Evolutionary conservation across 2,329 filamentous ascomycete species (phyloP), one percentile per base, ranked within the genome.

Genomic region (Elsinoe australis): DNA sequence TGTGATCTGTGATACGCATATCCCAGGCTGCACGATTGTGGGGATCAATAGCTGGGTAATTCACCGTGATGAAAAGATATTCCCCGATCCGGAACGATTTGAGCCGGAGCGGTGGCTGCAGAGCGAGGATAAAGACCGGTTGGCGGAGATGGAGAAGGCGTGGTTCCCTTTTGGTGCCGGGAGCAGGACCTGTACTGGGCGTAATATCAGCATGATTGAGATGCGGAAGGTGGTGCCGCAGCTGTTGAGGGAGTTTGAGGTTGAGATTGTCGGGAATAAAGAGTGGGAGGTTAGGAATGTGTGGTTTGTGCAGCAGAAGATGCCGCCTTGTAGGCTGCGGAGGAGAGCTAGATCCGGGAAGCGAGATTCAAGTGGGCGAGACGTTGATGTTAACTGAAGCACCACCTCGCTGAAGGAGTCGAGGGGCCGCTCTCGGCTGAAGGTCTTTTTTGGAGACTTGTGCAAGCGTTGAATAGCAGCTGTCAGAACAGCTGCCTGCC

Each of bases 111-210:
- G 55, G 5, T 57, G 55, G 55, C 24, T 56, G 3, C 50, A 56
- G 71, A 62, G 69, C 28, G n/a, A n/a, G n/a, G 63, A 61, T 34
- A 62, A 18, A 5, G 17, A 21, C 18, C 35, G 15, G 35, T 22
- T 22, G 18, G 18, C 18, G 4, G 35, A 39, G 2, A 39, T 39
- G 35, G 26, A 39, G 19, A 21, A 21, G 10, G 26, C 21, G 12
- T 21, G 21, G 3, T 39, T 39, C 35, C 21, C 35, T 38, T 67
- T 67, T 39, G 65, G 65, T 5, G 58, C 52, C 3, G 64, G 65
- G 1, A 56, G 58, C 0, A 51, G 64, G 6, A 59, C 55, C 2
- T 67, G 64, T 49, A 58, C 61, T 8, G 65, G 65, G 1, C 54
- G 52, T 39, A 57, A 62, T 38, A 58, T 63, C 35, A 50, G 53